These are phyloP conservation scores for Lentinula detonsa DNA, from an alignment of 768 basidiomycete genomes.

Conservation along the genomic window DNA sequence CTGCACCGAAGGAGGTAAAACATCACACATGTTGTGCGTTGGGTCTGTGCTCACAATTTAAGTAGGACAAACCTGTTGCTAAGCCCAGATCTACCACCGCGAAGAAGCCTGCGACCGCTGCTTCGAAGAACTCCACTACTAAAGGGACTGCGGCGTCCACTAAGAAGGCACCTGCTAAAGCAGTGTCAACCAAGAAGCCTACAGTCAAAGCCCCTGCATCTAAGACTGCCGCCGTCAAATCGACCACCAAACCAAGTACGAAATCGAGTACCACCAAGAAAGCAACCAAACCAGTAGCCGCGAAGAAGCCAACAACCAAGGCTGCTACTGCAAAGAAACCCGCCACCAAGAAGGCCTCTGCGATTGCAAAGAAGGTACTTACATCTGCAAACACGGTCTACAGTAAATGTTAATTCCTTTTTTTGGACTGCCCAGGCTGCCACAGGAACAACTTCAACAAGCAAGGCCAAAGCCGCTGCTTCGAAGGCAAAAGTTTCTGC, in stretches of 20 bases:
- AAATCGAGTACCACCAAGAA: conserved; percentile 10
- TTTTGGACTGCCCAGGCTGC: conserved; percentile 22
- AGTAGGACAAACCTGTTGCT: conserved; percentile 15
- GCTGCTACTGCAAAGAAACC: conserved; percentile 16
- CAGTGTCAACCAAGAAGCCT: background rate
- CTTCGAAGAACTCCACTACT: background rate
- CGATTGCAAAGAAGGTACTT: background rate
- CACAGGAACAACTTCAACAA: conserved; percentile 28
- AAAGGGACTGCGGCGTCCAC: background rate
- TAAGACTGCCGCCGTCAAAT: background rate
- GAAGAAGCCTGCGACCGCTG: conserved; percentile 13
- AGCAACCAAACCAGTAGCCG: conserved; percentile 13
- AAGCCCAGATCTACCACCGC: conserved; percentile 15
- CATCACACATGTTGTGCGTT: conserved; percentile 13
- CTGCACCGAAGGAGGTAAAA: conserved; percentile 11
- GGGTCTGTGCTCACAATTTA: conserved; percentile 5
- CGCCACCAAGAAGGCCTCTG: conserved; percentile 1
- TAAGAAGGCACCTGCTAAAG: background rate
- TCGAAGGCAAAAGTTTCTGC: conserved; percentile 27
- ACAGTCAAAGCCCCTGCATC: background rate
- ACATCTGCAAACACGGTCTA: background rate
- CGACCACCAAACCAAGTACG: conserved; percentile 5
- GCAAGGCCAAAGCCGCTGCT: conserved; percentile 26
- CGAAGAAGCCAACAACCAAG: conserved; percentile 32
- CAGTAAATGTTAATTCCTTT: background rate